phyloP scores from a whole-genome alignment of 257 asterid genomes.

The Perilla frutescens region DNA sequence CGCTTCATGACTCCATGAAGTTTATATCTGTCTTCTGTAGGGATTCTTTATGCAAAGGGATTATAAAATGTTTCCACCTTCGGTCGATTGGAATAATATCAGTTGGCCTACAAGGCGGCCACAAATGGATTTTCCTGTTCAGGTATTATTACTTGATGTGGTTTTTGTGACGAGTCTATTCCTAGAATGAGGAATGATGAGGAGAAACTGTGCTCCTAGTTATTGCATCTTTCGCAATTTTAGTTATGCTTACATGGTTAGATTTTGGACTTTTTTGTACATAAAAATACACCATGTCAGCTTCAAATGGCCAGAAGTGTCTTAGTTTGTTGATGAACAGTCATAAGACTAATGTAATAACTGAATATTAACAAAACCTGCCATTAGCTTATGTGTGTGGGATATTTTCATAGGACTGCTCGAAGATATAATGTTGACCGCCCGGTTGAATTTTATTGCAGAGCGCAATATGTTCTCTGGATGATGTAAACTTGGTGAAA shows the following conservation, averaged over 20 bases:
- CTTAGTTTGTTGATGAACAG: not conserved
- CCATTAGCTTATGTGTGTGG: not conserved
- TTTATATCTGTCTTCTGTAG: constrained; percentile 48
- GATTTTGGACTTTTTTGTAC: not conserved
- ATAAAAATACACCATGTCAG: constrained; percentile 12
- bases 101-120: constrained; percentile 91
- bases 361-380: constrained; percentile 26
- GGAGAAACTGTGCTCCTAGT: constrained; percentile 11
- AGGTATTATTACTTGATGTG: constrained; percentile 56
- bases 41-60: constrained; percentile 98
- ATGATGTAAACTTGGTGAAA: constrained; percentile 64
- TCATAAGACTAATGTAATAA: not conserved
- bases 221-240: constrained; percentile 8
- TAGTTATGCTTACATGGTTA: not conserved
- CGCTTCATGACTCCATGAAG: constrained; percentile 29
- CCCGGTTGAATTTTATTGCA: constrained; percentile 49
- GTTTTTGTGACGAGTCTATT: not conserved
- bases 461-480: constrained; percentile 93
- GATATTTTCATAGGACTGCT: constrained; percentile 4
- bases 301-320: constrained; percentile 13
- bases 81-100: constrained; percentile 96
- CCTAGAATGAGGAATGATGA: not conserved
- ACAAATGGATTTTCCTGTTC: constrained; percentile 95
- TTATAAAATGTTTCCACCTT: constrained; percentile 98
- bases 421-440: constrained; percentile 15